Percentiles rank a stretch among this genome's conserved stretches.
Conservation (phyloP, 768 basidiomycete species). For the Mycena pura region DNA sequence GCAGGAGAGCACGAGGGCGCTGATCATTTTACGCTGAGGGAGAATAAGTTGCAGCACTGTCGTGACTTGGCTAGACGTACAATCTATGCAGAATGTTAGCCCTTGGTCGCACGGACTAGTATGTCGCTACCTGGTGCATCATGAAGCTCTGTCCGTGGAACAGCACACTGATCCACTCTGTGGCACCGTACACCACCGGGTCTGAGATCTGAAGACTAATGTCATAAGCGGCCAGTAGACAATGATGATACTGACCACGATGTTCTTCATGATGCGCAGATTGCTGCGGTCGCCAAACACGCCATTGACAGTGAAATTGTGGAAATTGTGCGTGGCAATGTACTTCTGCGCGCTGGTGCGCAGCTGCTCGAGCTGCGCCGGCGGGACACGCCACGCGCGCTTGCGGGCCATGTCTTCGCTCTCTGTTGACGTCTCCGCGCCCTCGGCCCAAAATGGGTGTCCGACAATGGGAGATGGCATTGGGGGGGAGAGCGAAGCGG, state of each 20-base stretch:
- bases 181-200: constrained; percentile 88
- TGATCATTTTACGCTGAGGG: constrained; percentile 94
- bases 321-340: constrained; percentile 94
- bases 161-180: constrained; percentile 93
- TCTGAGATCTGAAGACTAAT: constrained; percentile 64
- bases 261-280: constrained; percentile 85
- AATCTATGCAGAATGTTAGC: constrained; percentile 45
- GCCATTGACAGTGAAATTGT: constrained; percentile 93
- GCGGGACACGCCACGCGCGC: constrained; percentile 69
- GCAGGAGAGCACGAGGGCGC: constrained; percentile 77
- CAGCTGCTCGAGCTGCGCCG: constrained; percentile 61
- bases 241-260: constrained; percentile 61
- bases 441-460: constrained; percentile 70
- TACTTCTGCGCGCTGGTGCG: constrained; percentile 66
- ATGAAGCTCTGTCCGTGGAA: constrained; percentile 99
- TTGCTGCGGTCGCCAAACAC: constrained; percentile 85
- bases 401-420: constrained; percentile 72
- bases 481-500: constrained; percentile 33
- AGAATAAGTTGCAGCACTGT: constrained; percentile 24
- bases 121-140: constrained; percentile 87
- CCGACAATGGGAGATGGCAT: constrained; percentile 23
- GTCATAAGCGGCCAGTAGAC: background rate
- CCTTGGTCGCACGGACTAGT: background rate
- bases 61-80: constrained; percentile 39
- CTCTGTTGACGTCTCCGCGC: constrained; percentile 42